These are phyloP conservation scores for Pyrrhoderma lamaoense DNA, from an alignment of 1,284 basidiomycete species.

Conservation along the genomic window DNA sequence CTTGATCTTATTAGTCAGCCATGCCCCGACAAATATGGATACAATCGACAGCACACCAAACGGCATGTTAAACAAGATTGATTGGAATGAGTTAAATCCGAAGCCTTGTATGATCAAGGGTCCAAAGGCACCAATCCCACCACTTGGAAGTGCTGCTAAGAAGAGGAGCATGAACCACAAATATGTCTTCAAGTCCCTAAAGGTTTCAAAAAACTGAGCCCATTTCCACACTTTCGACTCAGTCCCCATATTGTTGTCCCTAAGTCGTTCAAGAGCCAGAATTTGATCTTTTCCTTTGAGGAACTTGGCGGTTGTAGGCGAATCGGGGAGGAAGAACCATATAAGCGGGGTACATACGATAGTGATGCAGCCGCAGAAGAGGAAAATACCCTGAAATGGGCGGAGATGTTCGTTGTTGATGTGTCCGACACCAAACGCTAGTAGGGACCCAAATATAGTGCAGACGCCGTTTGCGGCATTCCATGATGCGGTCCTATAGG, in stretches of 20 bases:
- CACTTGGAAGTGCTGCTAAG: slow-evolving; percentile 35
- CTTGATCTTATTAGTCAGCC: slow-evolving; percentile 39
- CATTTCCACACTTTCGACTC: slow-evolving; percentile 41
- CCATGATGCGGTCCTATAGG: slow-evolving; percentile 36
- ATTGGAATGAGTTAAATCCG: slow-evolving; percentile 30
- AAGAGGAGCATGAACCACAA: slow-evolving; percentile 37
- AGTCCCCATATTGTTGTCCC: slow-evolving; percentile 37
- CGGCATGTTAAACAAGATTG: slow-evolving; percentile 43
- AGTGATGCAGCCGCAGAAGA: slow-evolving; percentile 39
- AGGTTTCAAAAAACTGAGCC: slow-evolving; percentile 36
- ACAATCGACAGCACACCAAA: slow-evolving; percentile 41
- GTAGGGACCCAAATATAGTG: slow-evolving; percentile 30
- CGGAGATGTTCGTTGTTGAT: slow-evolving; percentile 23
- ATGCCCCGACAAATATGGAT: slow-evolving; percentile 33
- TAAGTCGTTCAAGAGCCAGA: slow-evolving; percentile 36
- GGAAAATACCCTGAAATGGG: slow-evolving; percentile 35
- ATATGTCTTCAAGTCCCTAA: slow-evolving; percentile 38
- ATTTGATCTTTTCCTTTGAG: slow-evolving; percentile 19
- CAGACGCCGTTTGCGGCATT: slow-evolving; percentile 14
- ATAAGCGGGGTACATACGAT: slow-evolving; percentile 21
- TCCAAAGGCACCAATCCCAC: slow-evolving; percentile 36
- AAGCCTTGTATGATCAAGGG: slow-evolving; percentile 37
- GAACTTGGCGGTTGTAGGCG: slow-evolving; percentile 11
- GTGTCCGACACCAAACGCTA: slow-evolving; percentile 37
- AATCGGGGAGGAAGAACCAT: slow-evolving; percentile 15